A percentile compares a stretch with the other conserved stretches of the same genome.
phyloP scores from a whole-genome alignment of 176 grass and related monocot species.

The Ensete glaucum region DNA sequence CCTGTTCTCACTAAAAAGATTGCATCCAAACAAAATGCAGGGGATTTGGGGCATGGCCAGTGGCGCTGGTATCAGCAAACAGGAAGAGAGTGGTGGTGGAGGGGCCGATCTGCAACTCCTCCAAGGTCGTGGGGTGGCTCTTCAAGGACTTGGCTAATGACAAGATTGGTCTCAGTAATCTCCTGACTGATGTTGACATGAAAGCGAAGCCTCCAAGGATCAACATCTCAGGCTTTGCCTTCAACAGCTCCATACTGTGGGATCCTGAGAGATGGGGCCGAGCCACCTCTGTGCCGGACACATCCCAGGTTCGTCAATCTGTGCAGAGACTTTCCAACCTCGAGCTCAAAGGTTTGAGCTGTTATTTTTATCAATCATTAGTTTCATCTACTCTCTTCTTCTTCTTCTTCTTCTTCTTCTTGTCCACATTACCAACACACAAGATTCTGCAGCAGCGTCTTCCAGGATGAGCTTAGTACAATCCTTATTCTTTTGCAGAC shows the following conservation, averaged over 20 bases:
- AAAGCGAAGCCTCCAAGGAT: conserved; percentile 22
- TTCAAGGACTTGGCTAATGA: conserved; percentile 43
- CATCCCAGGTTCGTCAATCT: conserved; percentile 30
- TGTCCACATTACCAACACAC: background rate
- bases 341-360: background rate
- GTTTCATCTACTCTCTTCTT: background rate
- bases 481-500: background rate
- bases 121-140: conserved; percentile 82
- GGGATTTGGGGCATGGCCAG: conserved; percentile 84
- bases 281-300: conserved; percentile 23
- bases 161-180: conserved; percentile 2
- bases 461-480: background rate
- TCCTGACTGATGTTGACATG: background rate
- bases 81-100: conserved; percentile 60
- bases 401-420: background rate
- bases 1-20: background rate
- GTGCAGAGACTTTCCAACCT: background rate
- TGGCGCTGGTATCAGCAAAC: conserved; percentile 54
- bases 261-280: conserved; percentile 31
- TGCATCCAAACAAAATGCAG: conserved; percentile 28
- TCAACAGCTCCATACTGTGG: conserved; percentile 67
- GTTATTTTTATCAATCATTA: background rate
- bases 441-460: background rate
- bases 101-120: conserved; percentile 67
- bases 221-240: conserved; percentile 36